These are phyloP conservation scores for Melianthus villosus DNA, from an alignment of 441 rosid species.

Conservation along the genomic window DNA sequence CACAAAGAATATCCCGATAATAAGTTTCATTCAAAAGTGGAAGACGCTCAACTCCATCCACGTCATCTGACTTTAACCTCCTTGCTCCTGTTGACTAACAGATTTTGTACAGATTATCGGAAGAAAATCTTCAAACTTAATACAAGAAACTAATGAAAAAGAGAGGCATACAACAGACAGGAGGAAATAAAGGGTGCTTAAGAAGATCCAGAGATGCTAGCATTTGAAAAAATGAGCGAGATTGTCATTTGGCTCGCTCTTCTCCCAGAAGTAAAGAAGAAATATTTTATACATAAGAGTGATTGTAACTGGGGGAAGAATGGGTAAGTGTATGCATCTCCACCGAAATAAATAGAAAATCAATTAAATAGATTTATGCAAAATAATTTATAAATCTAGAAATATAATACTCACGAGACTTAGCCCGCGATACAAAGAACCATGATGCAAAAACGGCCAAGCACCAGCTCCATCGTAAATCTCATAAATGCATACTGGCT, in stretches of 20 bases:
- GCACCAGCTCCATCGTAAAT: constrained; percentile 81
- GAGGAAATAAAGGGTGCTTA: no score
- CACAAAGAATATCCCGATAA: constrained; percentile 63
- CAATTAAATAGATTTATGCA: no score
- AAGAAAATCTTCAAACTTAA: not conserved
- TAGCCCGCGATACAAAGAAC: constrained; percentile 87
- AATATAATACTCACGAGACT: constrained; percentile 61
- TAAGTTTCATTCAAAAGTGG: constrained; percentile 50
- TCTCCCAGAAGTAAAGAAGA: no score
- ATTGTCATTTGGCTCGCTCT: no score
- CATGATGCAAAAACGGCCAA: constrained; percentile 97
- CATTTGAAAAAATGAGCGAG: no score
- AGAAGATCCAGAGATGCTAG: no score
- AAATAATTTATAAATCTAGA: constrained; percentile 3
- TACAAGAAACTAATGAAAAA: no score
- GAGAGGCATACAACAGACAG: no score
- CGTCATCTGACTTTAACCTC: constrained; percentile 91
- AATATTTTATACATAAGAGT: no score
- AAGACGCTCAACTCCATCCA: constrained; percentile 76
- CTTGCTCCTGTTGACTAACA: constrained; percentile 54
- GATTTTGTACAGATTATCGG: constrained; percentile 12
- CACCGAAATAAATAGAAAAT: no score
- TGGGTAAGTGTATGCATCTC: no score
- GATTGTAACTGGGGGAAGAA: no score
- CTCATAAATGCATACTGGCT: constrained; percentile 85